Evolutionary conservation across 2,329 filamentous ascomycete genomes (phyloP), one percentile per base, ranked within the genome.

Genomic region (Cladobotryum protrusum): DNA sequence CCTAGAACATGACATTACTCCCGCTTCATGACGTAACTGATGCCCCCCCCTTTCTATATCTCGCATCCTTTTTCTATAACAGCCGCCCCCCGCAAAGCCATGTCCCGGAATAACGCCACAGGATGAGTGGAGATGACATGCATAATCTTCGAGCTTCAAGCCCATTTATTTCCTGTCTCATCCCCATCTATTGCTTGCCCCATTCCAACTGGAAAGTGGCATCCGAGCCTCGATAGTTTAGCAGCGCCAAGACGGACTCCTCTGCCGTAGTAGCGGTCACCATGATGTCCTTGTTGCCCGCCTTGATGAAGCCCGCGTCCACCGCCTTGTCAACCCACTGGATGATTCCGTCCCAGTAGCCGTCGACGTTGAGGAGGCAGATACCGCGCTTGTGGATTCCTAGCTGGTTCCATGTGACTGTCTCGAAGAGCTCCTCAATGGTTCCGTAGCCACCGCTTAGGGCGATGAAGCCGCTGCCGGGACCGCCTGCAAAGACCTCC

Each of bases 401-500:
- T 45, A 99, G 72, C 72, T 97, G 93, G 68, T 96, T 97, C 91
- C 93, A 99, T 11, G 89, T 95, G 20, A 83, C 84, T 2, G 89
- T 82, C 72, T 95, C 89, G 69, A 96, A 90, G 64, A 99, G 78
- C 76, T 99, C 93, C 73, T 99, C 93, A 65, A 97, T 79, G 2
- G 93, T 99, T 17, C 93, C 93, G 68, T 92, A 99, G 1, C 93
- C 93, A 40, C 92, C 92, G 49, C 81, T 82, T 52, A 99, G 73
- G 24, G 90, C 90, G 37, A 99, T 82, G 71, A 99, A 99, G 12
- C 92, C 92, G 50, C 83, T 86, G 1, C 92, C 92, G 0, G 85
- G 82, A 0, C 87, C 91, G 20, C 89, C 89, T 17, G 81, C 78
- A 19, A 95, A 79, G 14, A 97, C 90, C 67, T 92, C 87, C 60